A percentile compares a stretch with the other conserved stretches of the same genome.
Conservation (phyloP, 176 grass and related monocot species). For the Eragrostis nindensis region DNA sequence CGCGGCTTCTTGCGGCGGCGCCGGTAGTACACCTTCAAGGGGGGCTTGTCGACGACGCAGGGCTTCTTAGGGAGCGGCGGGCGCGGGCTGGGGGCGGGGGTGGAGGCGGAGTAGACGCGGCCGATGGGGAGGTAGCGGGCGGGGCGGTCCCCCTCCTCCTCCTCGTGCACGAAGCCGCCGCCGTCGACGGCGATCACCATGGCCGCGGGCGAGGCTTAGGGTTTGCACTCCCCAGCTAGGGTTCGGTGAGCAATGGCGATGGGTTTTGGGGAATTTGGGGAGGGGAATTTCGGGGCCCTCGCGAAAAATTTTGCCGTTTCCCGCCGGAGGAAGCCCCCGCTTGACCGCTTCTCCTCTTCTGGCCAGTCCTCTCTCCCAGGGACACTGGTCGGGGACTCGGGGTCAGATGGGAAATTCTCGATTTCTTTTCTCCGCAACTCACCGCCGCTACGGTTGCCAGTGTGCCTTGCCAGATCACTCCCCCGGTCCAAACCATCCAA, state of each 20-base stretch:
- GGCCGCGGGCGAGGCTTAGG: slow-evolving; percentile 28
- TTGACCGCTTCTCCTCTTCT: neutral
- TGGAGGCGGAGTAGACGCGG: slow-evolving; percentile 80
- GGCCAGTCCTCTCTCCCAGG: neutral
- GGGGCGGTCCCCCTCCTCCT: slow-evolving; percentile 51
- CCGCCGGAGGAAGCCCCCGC: slow-evolving; percentile 50
- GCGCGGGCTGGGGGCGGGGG: slow-evolving; percentile 43
- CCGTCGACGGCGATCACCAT: slow-evolving; percentile 76
- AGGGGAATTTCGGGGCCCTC: slow-evolving; percentile 7
- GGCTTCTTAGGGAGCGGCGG: slow-evolving; percentile 52
- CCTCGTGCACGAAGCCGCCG: slow-evolving; percentile 55
- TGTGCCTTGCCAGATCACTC: too few species aligned
- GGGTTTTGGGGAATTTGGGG: slow-evolving; percentile 28
- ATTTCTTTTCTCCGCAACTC: too few species aligned
- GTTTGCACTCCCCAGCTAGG: slow-evolving; percentile 40
- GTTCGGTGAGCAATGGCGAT: slow-evolving; percentile 33
- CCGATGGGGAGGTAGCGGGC: slow-evolving; percentile 77
- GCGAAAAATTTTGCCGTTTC: slow-evolving; percentile 38
- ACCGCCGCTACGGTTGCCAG: too few species aligned
- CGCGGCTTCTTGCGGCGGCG: slow-evolving; percentile 50
- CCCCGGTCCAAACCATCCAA: too few species aligned
- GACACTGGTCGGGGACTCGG: too few species aligned
- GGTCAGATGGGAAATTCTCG: too few species aligned
- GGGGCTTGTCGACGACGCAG: slow-evolving; percentile 11
- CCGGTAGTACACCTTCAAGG: slow-evolving; percentile 52